Base-by-base conservation (phyloP, 768 basidiomycete species). In the Vararia minispora region DNA sequence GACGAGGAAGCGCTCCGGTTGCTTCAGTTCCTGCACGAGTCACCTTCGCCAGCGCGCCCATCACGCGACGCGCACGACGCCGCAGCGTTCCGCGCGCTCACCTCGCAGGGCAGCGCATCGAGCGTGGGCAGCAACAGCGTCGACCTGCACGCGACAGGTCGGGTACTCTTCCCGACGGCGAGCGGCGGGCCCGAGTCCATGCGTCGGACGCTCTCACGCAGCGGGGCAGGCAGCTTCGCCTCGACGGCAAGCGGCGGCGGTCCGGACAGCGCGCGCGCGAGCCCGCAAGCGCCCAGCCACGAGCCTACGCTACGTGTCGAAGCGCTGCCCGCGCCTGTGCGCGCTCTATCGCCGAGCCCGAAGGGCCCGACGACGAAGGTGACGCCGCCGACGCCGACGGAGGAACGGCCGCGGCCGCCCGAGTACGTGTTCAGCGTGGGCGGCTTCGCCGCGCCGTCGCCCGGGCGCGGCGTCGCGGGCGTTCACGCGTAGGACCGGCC, bases 1-100 rank as follows among this genome's bases (percentile, higher is more conserved):
- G 83, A 85, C 54, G 79, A 75, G 44, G 87, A 89, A 51, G 87
- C 86, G 0, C 85, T 87, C n/a, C 83, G 85, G 52, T 59, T 88
- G 30, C 82, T 90, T 75, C 62, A 89, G 16, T 84, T 74, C 59
- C 71, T 90, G 35, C 86, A 87, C 28, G 87, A 85, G 5, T 87
- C 83, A 1, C 86, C 86, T 0, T 87, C 84, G 0, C 86, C 86
- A 7, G 82, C 68, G 14, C 74, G 84, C 28, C 69, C 71, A 16
- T 55, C 59, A 18, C 52, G 42, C 21, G 72, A 75, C 28, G 51
- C 64, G 5, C 69, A 64, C 46, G 79, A 83, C 48, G 45, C 65
- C 24, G 65, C 68, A 5, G 70, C 77, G 13, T 79, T 66, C 50
- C 67, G 77, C 30, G 63, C 70, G 12, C 61, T 84, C 14, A n/a